phyloP scores from a whole-genome alignment of 2,329 filamentous ascomycete species.

The Fusarium sambucinum region DNA sequence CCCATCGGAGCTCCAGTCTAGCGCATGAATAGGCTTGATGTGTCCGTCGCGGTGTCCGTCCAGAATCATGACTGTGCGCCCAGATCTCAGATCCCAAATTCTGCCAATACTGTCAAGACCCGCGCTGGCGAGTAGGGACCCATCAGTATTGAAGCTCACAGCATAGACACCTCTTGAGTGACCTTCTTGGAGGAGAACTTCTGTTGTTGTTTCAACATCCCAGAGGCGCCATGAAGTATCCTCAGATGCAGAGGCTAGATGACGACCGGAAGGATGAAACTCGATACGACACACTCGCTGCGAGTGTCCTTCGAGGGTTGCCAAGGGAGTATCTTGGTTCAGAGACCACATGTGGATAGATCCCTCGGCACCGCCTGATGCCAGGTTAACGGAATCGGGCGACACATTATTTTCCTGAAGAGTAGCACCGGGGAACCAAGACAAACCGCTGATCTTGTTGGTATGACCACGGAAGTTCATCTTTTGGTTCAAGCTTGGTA shows the following conservation, averaged over 20 bases:
- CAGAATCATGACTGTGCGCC: conserved; percentile 94
- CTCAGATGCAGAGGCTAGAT: conserved; percentile 91
- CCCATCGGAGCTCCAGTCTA: conserved; percentile 93
- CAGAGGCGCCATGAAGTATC: conserved; percentile 98
- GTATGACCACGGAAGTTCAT: conserved; percentile 84
- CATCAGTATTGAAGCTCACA: conserved; percentile 90
- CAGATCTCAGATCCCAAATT: conserved; percentile 94
- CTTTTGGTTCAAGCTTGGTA: conserved; percentile 84
- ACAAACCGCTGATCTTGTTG: conserved; percentile 88
- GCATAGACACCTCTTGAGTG: conserved; percentile 95
- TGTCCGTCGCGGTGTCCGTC: conserved; percentile 85
- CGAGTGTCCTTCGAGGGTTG: conserved; percentile 84
- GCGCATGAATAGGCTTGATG: conserved; percentile 90
- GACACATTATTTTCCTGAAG: conserved; percentile 78
- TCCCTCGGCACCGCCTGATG: conserved; percentile 89
- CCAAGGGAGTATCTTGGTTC: conserved; percentile 84
- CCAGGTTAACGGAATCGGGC: conserved; percentile 81
- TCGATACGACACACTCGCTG: conserved; percentile 92
- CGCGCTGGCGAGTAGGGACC: conserved; percentile 89
- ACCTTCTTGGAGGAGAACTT: conserved; percentile 90
- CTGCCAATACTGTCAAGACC: conserved; percentile 94
- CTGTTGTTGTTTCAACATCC: conserved; percentile 88
- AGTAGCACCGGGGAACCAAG: conserved; percentile 89
- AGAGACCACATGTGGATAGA: conserved; percentile 92
- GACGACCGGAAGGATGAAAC: conserved; percentile 91